These are phyloP conservation scores for Hura crepitans DNA, from an alignment of 441 rosid genomes.

Conservation along the genomic window DNA sequence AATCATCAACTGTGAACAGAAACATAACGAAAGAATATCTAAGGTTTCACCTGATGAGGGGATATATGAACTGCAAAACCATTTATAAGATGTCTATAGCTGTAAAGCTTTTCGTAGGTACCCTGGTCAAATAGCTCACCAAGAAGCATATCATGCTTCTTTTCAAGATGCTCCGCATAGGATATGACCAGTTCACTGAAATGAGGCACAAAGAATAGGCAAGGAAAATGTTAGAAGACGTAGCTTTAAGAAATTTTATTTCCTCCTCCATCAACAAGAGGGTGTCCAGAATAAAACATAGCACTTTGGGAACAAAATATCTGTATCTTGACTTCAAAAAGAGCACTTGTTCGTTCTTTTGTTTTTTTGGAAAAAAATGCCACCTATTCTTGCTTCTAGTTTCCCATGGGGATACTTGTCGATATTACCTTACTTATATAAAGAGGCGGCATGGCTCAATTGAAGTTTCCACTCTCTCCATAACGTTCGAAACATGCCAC, in stretches of 20 bases:
- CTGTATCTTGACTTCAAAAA: not conserved
- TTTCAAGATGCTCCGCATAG: conserved; percentile 79
- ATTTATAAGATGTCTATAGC: conserved; percentile 91
- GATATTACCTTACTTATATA: not conserved
- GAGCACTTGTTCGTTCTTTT: not conserved
- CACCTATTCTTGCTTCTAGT: not conserved
- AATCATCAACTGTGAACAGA: conserved; percentile 8
- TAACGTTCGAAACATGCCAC: not conserved
- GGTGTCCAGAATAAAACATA: not conserved
- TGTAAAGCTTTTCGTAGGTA: conserved; percentile 82
- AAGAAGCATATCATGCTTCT: conserved; percentile 89
- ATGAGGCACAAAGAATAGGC: conserved; percentile 1
- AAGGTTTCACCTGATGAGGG: conserved; percentile 76
- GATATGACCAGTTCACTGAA: conserved; percentile 77
- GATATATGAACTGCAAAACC: conserved; percentile 88
- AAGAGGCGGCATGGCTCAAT: not conserved
- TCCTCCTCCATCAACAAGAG: not conserved
- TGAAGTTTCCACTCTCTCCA: not conserved
- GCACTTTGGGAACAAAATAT: not conserved
- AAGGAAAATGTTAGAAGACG: not conserved
- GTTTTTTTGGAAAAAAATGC: not conserved
- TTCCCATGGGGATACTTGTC: not conserved
- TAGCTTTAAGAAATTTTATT: not conserved
- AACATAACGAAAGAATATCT: conserved; percentile 8
- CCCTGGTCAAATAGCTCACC: conserved; percentile 71